These are phyloP conservation scores for Boletus semigastroideus DNA, from an alignment of 1,284 basidiomycete species.

Conservation along the genomic window DNA sequence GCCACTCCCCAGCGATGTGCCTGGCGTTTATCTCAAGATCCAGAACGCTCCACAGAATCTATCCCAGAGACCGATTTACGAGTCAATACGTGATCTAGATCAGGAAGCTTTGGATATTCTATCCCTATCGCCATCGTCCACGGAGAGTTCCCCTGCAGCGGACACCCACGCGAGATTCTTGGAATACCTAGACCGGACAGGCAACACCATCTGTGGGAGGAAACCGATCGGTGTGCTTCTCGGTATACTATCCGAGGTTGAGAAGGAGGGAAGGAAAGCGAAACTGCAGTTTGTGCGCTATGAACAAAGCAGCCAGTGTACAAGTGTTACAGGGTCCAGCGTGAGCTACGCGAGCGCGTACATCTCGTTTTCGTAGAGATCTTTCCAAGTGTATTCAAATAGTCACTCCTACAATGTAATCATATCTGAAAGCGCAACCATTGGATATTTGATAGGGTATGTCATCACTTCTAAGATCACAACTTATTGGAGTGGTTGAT, in stretches of 20 bases:
- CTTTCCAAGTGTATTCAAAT: slow-evolving; percentile 4
- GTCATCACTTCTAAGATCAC: neutral
- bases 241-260: slow-evolving; percentile 67
- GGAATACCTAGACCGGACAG: slow-evolving; percentile 75
- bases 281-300: slow-evolving; percentile 82
- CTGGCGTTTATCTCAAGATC: slow-evolving; percentile 54
- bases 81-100: slow-evolving; percentile 76
- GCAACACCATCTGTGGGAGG: slow-evolving; percentile 96
- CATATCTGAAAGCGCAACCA: neutral
- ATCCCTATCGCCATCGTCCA: slow-evolving; percentile 49
- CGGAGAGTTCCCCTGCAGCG: slow-evolving; percentile 37
- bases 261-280: slow-evolving; percentile 44
- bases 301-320: slow-evolving; percentile 86
- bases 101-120: slow-evolving; percentile 77
- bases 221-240: slow-evolving; percentile 94
- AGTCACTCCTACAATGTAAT: slow-evolving; percentile 1
- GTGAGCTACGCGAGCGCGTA: slow-evolving; percentile 96
- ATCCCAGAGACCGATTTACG: slow-evolving; percentile 55
- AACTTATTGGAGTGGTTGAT: slow-evolving; percentile 32
- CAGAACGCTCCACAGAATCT: slow-evolving; percentile 41
- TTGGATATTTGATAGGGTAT: neutral
- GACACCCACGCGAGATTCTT: slow-evolving; percentile 67
- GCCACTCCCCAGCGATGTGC: slow-evolving; percentile 49
- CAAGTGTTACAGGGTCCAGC: slow-evolving; percentile 73
- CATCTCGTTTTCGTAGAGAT: slow-evolving; percentile 46